Base-by-base conservation (phyloP, 257 asterid genomes). In the Anisodus tanguticus region DNA sequence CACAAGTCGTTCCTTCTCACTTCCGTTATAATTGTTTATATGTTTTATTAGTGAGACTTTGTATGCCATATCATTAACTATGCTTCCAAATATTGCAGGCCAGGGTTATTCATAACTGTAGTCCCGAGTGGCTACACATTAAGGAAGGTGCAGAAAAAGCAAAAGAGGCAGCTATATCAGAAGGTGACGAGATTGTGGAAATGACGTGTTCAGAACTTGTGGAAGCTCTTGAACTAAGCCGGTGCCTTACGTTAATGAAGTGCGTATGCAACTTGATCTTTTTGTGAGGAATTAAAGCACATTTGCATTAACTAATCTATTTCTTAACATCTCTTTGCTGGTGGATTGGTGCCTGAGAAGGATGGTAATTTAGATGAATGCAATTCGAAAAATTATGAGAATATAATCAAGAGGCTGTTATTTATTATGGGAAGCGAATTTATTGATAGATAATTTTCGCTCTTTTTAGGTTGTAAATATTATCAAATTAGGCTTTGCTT, bases 161-260 rank as follows among this genome's bases (percentile, higher is more conserved):
- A 54, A 95, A 87, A 89, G 97, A 90, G 17, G 88, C 90, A n/a
- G 95, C 98, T 47, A 79, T 71, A 79, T 88, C 84, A 53, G 97
- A 92, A 89, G 95, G 95, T 80, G 98, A 97, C 88, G 99, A 93
- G 88, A 90, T 91, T 62, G 97, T 94, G 89, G 98, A 93, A 87
- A 90, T 93, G 91, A 97, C 98, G 45, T 97, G 99, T 86, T 93
- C 95, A 80, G 99, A 95, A 88, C 98, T 97, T 86, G 92, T 97
- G 47, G 99, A 97, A 95, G 99, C 99, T 90, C 98, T 97, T 85
- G 99, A 97, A 91, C 98, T 97, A 74, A 95, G 99, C 86, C 95
- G 99, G 66, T 95, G 99, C 91, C 95, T 97, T 87, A 86, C 93
- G 79, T 85, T 95, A 85, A 95, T 95, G 98, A 97, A 93, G 98